A percentile compares a stretch with the other conserved stretches of the same genome.
These are phyloP conservation scores for Leccinum broughii DNA, from an alignment of 768 basidiomycete genomes.

Conservation along the genomic window DNA sequence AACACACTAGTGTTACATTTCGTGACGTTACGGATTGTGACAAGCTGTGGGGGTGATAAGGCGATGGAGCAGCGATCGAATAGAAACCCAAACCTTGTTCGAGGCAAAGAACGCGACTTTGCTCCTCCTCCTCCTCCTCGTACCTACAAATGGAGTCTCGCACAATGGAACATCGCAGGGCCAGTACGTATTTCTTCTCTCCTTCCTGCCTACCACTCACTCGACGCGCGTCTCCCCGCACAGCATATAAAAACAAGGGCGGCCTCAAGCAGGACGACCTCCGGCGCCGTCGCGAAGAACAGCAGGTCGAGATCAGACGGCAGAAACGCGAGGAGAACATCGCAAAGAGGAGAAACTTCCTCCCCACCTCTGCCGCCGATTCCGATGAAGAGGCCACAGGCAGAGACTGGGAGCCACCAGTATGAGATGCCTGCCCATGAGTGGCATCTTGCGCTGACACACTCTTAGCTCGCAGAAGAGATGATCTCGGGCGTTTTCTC, in stretches of 20 bases:
- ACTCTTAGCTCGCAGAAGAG: constrained; percentile 72
- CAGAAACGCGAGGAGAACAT: constrained; percentile 99
- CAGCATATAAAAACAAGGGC: constrained; percentile 91
- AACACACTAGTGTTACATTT: background rate
- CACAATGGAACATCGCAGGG: constrained; percentile 73
- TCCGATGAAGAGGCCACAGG: constrained; percentile 87
- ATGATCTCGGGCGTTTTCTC: constrained; percentile 95
- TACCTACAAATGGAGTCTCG: constrained; percentile 52
- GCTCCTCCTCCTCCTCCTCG: background rate
- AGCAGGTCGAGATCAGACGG: constrained; percentile 97
- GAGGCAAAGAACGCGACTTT: constrained; percentile 15
- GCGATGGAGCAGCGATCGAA: constrained; percentile 5
- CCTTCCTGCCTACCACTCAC: constrained; percentile 10
- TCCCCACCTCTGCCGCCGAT: constrained; percentile 70
- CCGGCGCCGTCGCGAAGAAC: constrained; percentile 94
- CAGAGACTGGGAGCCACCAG: constrained; percentile 76
- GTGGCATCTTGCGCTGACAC: constrained; percentile 11
- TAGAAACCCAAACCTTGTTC: constrained; percentile 7
- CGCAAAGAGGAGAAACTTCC: constrained; percentile 93
- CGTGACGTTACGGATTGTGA: background rate
- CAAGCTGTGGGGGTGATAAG: constrained; percentile 26
- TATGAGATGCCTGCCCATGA: constrained; percentile 31
- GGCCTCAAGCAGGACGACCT: constrained; percentile 90
- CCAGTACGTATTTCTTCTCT: constrained; percentile 46
- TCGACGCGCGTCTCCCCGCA: constrained; percentile 40